Evolutionary conservation across 2,329 filamentous ascomycete genomes (phyloP), one percentile per base, ranked within the genome.

Genomic region (Sporothrix brasiliensis): DNA sequence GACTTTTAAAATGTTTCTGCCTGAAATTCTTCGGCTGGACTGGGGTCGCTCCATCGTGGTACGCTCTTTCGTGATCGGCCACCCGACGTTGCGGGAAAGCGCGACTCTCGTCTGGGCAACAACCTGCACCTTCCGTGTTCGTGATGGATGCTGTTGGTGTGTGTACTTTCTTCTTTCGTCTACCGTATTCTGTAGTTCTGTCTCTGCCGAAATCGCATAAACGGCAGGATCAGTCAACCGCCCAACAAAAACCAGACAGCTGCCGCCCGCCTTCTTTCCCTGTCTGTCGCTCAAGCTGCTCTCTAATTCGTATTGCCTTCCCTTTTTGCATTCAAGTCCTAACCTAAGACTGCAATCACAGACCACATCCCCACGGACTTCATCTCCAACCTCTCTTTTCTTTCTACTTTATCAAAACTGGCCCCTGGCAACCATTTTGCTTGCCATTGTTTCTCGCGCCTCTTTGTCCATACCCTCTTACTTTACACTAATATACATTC

Each of bases 11-110:
- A 54, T 67, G 63, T 24, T 27, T 54, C 63, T 67, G 63, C 63
- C 63, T 67, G 63, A 19, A 54, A 41, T 24, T 24, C 19, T 67
- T 52, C 13, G 60, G 44, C 60, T 27, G 21, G 49, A 49, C 41
- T 63, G 41, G 63, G 49, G 13, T 14, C 19, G 16, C 13, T 39
- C 63, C 10, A 41, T 2, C n/a, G 34, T 68, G 39, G 66, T 49
- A 63, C 60, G 60, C 60, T 41, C 60, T 13, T 63, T 30, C 44
- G 60, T 49, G 60, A 63, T 63, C 60, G 60, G 56, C 60, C 60
- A 19, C 30, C n/a, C 24, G 60, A 30, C 27, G 39, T 63, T 39
- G 41, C 16, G 21, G 9, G 41, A 30, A 41, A 58, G 11, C 56
- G 39, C n/a, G 11, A 41, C 34, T 41, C 19, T 61, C n/a, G 56